Conservation (phyloP, 1,284 basidiomycete species). For the Irpex sp. region DNA sequence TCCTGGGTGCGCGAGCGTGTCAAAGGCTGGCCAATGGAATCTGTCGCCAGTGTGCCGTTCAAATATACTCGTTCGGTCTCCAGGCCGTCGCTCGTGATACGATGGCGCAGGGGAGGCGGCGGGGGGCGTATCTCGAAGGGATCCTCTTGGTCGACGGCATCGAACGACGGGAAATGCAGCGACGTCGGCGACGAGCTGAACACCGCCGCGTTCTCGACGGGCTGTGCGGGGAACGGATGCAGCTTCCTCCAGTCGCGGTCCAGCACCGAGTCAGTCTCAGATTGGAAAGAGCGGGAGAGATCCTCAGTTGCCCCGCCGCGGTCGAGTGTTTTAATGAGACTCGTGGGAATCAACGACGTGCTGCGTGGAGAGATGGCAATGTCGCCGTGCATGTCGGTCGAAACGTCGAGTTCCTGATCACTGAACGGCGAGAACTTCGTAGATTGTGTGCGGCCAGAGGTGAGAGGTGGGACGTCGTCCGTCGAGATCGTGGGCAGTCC, state of each 20-base stretch:
- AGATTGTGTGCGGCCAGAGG: slow-evolving; percentile 24
- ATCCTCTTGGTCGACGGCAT: slow-evolving; percentile 29
- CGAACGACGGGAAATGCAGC: slow-evolving; percentile 27
- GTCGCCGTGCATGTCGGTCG: slow-evolving; percentile 7
- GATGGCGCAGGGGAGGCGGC: slow-evolving; percentile 20
- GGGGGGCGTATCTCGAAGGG: slow-evolving; percentile 43
- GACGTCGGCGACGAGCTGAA: slow-evolving; percentile 34
- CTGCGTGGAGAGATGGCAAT: slow-evolving; percentile 24
- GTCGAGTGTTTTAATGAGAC: slow-evolving; percentile 57
- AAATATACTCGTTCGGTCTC: slow-evolving; percentile 32
- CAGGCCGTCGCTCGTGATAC: slow-evolving; percentile 27
- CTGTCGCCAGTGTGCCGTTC: slow-evolving; percentile 30
- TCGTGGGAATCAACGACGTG: slow-evolving; percentile 52
- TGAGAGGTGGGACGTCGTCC: slow-evolving; percentile 30
- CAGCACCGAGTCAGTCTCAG: slow-evolving; percentile 49
- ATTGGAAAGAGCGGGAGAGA: slow-evolving; percentile 51
- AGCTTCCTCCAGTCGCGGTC: slow-evolving; percentile 46
- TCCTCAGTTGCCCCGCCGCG: slow-evolving; percentile 22
- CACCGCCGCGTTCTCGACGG: slow-evolving; percentile 25
- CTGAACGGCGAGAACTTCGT: slow-evolving; percentile 50
- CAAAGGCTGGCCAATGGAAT: slow-evolving; percentile 35
- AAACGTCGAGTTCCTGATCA: slow-evolving; percentile 33
- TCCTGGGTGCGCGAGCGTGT: slow-evolving; percentile 14
- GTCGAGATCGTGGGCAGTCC: slow-evolving; percentile 32
- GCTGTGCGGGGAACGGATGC: slow-evolving; percentile 20